Percentiles rank a stretch among this genome's conserved stretches.
phyloP scores from a whole-genome alignment of 495 filamentous ascomycete species.

The Aspergillus hancockii region DNA sequence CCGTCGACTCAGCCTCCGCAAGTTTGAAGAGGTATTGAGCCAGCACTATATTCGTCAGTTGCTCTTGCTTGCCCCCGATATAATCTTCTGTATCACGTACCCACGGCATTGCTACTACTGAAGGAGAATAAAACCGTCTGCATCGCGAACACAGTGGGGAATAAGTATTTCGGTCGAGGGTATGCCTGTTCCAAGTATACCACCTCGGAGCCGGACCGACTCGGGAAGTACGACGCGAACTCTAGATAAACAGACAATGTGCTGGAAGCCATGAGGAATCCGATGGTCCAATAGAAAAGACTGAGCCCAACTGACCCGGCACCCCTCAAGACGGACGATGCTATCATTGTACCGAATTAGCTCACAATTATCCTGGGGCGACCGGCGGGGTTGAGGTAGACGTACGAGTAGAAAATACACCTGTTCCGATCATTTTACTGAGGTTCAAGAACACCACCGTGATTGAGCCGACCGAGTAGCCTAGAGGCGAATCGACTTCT shows the following conservation, averaged over 20 bases:
- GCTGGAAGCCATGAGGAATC: conserved; percentile 51
- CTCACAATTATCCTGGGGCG: neutral
- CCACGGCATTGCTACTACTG: conserved; percentile 63
- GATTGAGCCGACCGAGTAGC: conserved; percentile 56
- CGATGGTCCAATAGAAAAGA: conserved; percentile 63
- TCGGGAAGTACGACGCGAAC: conserved; percentile 62
- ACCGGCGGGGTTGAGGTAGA: neutral
- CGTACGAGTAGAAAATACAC: conserved; percentile 65
- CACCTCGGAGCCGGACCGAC: conserved; percentile 63
- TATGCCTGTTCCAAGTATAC: conserved; percentile 68
- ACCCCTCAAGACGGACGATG: conserved; percentile 53
- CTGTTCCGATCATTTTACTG: conserved; percentile 67
- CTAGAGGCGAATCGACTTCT: conserved; percentile 58
- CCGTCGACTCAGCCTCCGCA: conserved; percentile 42
- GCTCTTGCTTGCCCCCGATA: neutral
- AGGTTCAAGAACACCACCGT: conserved; percentile 64
- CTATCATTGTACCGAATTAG: conserved; percentile 28
- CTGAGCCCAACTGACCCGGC: conserved; percentile 61
- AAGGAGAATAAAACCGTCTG: conserved; percentile 62
- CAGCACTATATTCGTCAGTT: conserved; percentile 31
- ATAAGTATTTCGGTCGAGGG: conserved; percentile 60
- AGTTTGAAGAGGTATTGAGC: conserved; percentile 58
- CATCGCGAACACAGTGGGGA: conserved; percentile 62
- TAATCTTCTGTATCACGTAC: conserved; percentile 11
- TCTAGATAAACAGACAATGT: conserved; percentile 60